Conservation (phyloP, 345 rosid genomes). For the Mallotus nudiflorus region DNA sequence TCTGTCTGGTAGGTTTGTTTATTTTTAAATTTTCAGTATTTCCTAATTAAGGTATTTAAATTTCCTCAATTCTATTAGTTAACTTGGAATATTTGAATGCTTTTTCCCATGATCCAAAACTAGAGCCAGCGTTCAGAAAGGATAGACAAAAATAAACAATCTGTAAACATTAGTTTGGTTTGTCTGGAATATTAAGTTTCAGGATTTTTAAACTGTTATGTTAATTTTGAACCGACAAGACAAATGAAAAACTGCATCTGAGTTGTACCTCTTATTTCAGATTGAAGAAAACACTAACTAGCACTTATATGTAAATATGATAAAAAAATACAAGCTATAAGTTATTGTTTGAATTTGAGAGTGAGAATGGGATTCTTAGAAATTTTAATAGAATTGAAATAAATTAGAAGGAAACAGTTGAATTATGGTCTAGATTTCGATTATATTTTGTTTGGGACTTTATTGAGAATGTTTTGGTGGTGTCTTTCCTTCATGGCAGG, state of each 20-base stretch:
- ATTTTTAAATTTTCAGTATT: background rate
- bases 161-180: background rate
- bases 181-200: too few relatives aligned
- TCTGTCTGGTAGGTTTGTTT: background rate
- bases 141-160: too few relatives aligned
- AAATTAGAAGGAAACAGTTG: background rate
- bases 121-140: too few relatives aligned
- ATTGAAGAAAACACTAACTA: background rate
- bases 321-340: too few relatives aligned
- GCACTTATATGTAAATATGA: too few relatives aligned
- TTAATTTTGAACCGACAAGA: background rate
- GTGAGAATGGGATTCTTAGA: background rate
- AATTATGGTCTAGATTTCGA: background rate
- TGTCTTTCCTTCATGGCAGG: conserved; percentile 43
- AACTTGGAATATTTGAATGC: background rate
- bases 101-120: background rate
- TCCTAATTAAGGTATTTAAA: background rate
- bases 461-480: background rate
- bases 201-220: background rate
- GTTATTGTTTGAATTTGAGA: too few relatives aligned
- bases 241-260: background rate
- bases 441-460: background rate
- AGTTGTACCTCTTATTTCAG: background rate
- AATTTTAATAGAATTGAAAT: background rate
- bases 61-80: background rate